Evolutionary conservation across 371 early-diverging fungal species (phyloP).

Genomic region (Rhizopus stolonifer): DNA sequence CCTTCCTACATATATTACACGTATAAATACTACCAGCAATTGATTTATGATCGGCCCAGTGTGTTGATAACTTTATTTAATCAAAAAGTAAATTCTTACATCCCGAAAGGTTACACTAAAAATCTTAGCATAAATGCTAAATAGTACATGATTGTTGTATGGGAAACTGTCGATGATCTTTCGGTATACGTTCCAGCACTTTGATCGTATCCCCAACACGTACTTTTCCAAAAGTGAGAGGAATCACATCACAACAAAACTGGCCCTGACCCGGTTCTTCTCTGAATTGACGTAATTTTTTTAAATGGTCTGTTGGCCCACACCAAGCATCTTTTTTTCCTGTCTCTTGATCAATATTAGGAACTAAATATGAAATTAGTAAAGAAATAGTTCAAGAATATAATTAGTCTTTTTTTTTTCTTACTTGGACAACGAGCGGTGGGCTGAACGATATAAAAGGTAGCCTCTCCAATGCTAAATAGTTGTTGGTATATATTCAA

Average conservation of each 20-base stretch:
- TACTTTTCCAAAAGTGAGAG: constrained; percentile 43
- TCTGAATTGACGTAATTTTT: constrained; percentile 26
- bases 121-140: too few relatives aligned
- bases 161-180: constrained; percentile 16
- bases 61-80: too few relatives aligned
- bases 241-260: constrained; percentile 47
- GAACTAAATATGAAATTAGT: constrained; percentile 26
- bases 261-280: constrained; percentile 34
- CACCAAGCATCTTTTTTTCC: constrained; percentile 47
- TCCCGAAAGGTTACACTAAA: too few relatives aligned
- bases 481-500: neutral
- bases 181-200: constrained; percentile 45
- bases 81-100: too few relatives aligned
- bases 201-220: constrained; percentile 41
- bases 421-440: constrained; percentile 46
- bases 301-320: constrained; percentile 31
- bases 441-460: constrained; percentile 41
- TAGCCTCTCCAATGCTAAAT: constrained; percentile 44
- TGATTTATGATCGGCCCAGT: too few relatives aligned
- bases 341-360: constrained; percentile 49
- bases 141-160: too few relatives aligned
- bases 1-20: too few relatives aligned
- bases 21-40: too few relatives aligned
- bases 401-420: too few relatives aligned
- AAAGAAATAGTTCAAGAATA: too few relatives aligned